Evolutionary conservation across 2,329 filamentous ascomycete species (phyloP).

Genomic region (Sporothrix euskadiensis): DNA sequence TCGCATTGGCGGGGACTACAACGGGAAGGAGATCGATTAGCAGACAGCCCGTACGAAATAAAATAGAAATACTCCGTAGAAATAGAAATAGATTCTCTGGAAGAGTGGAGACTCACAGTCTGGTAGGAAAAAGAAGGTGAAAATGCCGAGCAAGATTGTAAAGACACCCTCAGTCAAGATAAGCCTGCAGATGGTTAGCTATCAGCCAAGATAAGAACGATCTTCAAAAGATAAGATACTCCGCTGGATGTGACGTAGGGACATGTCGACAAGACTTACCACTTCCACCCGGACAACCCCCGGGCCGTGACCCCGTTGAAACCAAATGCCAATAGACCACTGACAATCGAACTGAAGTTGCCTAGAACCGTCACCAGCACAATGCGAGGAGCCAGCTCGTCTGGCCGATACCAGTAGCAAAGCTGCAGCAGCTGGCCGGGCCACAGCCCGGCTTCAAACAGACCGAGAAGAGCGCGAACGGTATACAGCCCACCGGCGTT

Average conservation of each 20-base stretch:
- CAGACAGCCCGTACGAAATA: not conserved
- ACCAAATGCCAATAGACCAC: slow-evolving; percentile 47
- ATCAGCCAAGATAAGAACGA: too few species aligned
- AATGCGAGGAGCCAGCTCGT: slow-evolving; percentile 49
- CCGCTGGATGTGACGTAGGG: not conserved
- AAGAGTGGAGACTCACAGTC: slow-evolving; percentile 45
- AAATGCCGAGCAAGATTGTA: slow-evolving; percentile 49
- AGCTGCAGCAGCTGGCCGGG: slow-evolving; percentile 58
- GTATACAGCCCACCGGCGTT: slow-evolving; percentile 50
- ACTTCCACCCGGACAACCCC: slow-evolving; percentile 42
- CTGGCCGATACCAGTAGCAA: slow-evolving; percentile 51
- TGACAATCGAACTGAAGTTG: slow-evolving; percentile 45
- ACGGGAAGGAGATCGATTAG: not conserved
- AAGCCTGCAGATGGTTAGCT: slow-evolving; percentile 31
- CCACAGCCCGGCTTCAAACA: slow-evolving; percentile 66
- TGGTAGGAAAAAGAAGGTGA: slow-evolving; percentile 55
- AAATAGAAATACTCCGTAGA: not conserved
- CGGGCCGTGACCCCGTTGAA: slow-evolving; percentile 44
- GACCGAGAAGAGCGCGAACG: slow-evolving; percentile 59
- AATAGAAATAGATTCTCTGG: too few species aligned
- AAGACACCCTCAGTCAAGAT: slow-evolving; percentile 49
- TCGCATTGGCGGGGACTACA: slow-evolving; percentile 46
- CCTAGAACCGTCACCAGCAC: slow-evolving; percentile 49
- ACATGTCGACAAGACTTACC: slow-evolving; percentile 29
- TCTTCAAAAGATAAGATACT: not conserved